Conservation (phyloP, 805 yeast genomes). For the Kazachstania kunashirensis region DNA sequence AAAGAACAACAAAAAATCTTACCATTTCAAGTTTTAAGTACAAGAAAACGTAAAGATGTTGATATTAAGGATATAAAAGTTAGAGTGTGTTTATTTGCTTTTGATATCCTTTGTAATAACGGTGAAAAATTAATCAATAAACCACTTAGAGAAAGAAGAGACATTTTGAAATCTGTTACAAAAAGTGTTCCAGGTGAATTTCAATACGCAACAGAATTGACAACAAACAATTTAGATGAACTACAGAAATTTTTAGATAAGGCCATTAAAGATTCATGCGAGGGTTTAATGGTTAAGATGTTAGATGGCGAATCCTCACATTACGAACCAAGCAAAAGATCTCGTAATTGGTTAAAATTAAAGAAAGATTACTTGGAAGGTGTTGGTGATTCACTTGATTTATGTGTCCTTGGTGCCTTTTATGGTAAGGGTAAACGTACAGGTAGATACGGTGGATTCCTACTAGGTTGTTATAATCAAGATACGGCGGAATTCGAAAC, state of each 20-base stretch:
- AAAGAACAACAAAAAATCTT: slow-evolving; percentile 62
- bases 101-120: slow-evolving; percentile 72
- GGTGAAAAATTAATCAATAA: slow-evolving; percentile 59
- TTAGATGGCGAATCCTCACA: slow-evolving; percentile 69
- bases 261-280: slow-evolving; percentile 82
- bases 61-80: slow-evolving; percentile 80
- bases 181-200: slow-evolving; percentile 64
- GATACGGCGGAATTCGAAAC: slow-evolving; percentile 92
- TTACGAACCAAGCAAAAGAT: slow-evolving; percentile 91
- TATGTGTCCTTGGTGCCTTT: slow-evolving; percentile 91
- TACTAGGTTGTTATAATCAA: slow-evolving; percentile 80
- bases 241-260: slow-evolving; percentile 79
- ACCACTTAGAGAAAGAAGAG: slow-evolving; percentile 63
- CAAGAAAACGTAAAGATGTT: slow-evolving; percentile 91
- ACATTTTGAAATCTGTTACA: slow-evolving; percentile 46
- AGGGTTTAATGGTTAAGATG: slow-evolving; percentile 92
- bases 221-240: slow-evolving; percentile 60
- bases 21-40: slow-evolving; percentile 88
- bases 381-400: slow-evolving; percentile 88
- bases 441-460: slow-evolving; percentile 88
- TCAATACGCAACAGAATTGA: slow-evolving; percentile 65
- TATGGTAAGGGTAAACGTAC: slow-evolving; percentile 92
- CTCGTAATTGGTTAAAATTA: slow-evolving; percentile 89
- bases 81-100: slow-evolving; percentile 84
- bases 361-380: slow-evolving; percentile 94